Evolutionary conservation across 768 basidiomycete genomes (phyloP).

Genomic region (Boletellus ananiceps): DNA sequence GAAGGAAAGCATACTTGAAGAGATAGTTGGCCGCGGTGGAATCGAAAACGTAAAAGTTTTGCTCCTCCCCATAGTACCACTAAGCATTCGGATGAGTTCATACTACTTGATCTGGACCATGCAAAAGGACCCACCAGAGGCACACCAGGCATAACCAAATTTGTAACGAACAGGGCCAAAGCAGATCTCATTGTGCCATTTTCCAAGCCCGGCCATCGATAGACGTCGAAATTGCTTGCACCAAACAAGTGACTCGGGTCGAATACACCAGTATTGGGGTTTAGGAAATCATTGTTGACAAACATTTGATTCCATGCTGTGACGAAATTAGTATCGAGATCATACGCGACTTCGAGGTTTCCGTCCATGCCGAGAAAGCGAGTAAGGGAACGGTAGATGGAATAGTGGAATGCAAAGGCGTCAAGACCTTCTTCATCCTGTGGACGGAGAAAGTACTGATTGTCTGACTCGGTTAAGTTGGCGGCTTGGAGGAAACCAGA

Average conservation of each 20-base stretch:
- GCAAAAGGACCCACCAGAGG: slow-evolving; percentile 52
- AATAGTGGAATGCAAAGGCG: slow-evolving; percentile 88
- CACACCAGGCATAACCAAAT: slow-evolving; percentile 83
- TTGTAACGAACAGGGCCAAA: slow-evolving; percentile 73
- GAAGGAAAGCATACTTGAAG: slow-evolving; percentile 54
- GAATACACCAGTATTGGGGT: slow-evolving; percentile 54
- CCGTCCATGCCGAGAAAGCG: slow-evolving; percentile 96
- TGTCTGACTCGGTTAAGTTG: slow-evolving; percentile 54
- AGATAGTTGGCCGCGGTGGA: slow-evolving; percentile 91
- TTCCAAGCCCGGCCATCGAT: slow-evolving; percentile 86
- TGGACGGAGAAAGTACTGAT: slow-evolving; percentile 78
- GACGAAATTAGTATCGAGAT: slow-evolving; percentile 77
- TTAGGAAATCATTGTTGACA: slow-evolving; percentile 82
- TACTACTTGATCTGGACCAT: not conserved
- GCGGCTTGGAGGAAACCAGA: slow-evolving; percentile 64
- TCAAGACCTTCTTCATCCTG: slow-evolving; percentile 62
- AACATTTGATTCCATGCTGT: slow-evolving; percentile 92
- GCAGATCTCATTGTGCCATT: slow-evolving; percentile 77
- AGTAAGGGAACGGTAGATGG: slow-evolving; percentile 79
- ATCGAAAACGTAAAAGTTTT: slow-evolving; percentile 83
- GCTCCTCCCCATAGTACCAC: slow-evolving; percentile 90
- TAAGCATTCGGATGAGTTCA: slow-evolving; percentile 24
- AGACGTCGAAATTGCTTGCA: slow-evolving; percentile 92
- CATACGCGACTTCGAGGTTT: slow-evolving; percentile 87
- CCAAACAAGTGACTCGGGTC: slow-evolving; percentile 91